Conservation (phyloP, 495 filamentous ascomycete genomes). For the Amorphotheca resinae region DNA sequence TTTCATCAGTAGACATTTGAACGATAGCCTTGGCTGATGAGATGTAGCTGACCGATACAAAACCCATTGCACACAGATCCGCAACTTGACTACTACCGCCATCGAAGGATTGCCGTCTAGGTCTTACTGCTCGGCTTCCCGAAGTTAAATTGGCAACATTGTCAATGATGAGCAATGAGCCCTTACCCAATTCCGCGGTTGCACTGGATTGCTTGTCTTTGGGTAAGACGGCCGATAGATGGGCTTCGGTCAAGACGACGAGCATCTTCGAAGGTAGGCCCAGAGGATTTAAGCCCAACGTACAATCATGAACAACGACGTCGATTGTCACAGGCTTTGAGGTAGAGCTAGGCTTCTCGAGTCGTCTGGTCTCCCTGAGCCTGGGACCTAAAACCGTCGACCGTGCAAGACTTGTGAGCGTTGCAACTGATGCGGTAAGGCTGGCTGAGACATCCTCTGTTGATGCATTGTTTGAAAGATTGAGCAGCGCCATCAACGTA, state of each 20-base stretch:
- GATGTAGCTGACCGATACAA: slow-evolving; percentile 71
- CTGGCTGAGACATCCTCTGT: slow-evolving; percentile 61
- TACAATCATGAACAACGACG: slow-evolving; percentile 61
- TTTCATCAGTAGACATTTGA: slow-evolving; percentile 37
- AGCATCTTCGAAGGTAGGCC: slow-evolving; percentile 59
- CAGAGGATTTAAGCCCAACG: slow-evolving; percentile 77
- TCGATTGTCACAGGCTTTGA: slow-evolving; percentile 53
- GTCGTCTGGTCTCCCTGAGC: background rate
- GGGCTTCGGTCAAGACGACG: slow-evolving; percentile 65
- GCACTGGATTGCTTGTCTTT: slow-evolving; percentile 47
- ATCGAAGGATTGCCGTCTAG: slow-evolving; percentile 34
- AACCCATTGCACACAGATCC: slow-evolving; percentile 58
- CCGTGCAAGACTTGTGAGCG: slow-evolving; percentile 46
- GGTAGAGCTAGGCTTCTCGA: background rate
- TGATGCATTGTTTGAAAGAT: slow-evolving; percentile 51
- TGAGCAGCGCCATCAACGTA: slow-evolving; percentile 66
- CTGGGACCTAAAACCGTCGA: background rate
- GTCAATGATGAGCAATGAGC: slow-evolving; percentile 73
- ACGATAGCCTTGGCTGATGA: slow-evolving; percentile 61
- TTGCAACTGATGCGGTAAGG: slow-evolving; percentile 68
- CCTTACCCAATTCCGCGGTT: slow-evolving; percentile 58
- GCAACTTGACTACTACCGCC: slow-evolving; percentile 47
- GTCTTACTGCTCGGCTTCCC: slow-evolving; percentile 16
- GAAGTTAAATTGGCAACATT: slow-evolving; percentile 42
- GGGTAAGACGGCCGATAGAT: slow-evolving; percentile 48